phyloP scores from a whole-genome alignment of 2,329 filamentous ascomycete genomes.

The Colletotrichum sidae region DNA sequence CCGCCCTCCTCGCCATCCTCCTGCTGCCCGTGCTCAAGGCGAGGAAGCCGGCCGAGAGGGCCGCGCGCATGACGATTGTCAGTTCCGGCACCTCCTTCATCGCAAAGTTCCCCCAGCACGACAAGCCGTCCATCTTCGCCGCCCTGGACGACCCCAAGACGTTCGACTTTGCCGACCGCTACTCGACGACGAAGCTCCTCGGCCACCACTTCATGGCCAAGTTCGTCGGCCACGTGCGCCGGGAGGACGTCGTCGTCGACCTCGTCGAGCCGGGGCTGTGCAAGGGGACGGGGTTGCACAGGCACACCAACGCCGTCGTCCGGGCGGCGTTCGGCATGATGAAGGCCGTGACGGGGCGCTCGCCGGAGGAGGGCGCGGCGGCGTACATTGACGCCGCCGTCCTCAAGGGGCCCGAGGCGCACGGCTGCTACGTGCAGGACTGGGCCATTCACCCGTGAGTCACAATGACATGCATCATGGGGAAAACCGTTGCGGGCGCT shows the following conservation, averaged over 20 bases:
- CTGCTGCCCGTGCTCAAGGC: conserved; percentile 48
- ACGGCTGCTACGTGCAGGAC: conserved; percentile 60
- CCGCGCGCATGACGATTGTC: conserved; percentile 45
- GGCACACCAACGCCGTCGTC: conserved; percentile 39
- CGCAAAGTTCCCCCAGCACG: conserved; percentile 41
- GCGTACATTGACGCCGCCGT: conserved; percentile 59
- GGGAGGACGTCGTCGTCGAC: conserved; percentile 57
- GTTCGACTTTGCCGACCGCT: conserved; percentile 40
- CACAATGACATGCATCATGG: background rate
- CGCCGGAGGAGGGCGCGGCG: conserved; percentile 52
- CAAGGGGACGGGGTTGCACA: conserved; percentile 54
- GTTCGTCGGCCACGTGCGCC: conserved; percentile 49
- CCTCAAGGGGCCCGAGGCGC: conserved; percentile 58
- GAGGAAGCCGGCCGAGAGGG: conserved; percentile 37
- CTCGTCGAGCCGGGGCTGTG: conserved; percentile 58
- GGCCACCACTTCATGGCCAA: conserved; percentile 49
- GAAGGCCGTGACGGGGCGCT: conserved; percentile 44
- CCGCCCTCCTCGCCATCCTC: conserved; percentile 55
- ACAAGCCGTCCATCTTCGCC: conserved; percentile 39
- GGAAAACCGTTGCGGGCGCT: background rate
- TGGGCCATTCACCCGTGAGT: conserved; percentile 59
- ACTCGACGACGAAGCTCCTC: conserved; percentile 46
- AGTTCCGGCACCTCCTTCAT: conserved; percentile 43
- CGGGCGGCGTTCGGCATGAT: conserved; percentile 8
- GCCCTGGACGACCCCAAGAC: conserved; percentile 45